Conservation (phyloP, 2,329 filamentous ascomycete species). For the Metarhizium robertsii region DNA sequence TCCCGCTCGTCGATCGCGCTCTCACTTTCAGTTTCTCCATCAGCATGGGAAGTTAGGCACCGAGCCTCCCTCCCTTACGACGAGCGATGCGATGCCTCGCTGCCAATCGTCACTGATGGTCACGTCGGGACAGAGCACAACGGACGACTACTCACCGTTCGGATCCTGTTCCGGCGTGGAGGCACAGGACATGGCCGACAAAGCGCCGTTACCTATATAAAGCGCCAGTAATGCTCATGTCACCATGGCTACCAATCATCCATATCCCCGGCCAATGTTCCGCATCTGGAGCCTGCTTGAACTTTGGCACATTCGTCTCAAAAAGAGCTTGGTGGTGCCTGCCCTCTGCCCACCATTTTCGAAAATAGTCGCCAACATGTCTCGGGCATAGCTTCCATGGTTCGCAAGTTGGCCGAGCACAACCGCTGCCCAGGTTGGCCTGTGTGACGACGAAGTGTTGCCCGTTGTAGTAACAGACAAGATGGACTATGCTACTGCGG, state of each 20-base stretch:
- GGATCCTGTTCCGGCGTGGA: not conserved
- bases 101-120: not conserved
- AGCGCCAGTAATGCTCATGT: not conserved
- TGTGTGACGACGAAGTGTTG: not conserved
- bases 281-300: not conserved
- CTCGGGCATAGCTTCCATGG: not conserved
- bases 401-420: not conserved
- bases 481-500: not conserved
- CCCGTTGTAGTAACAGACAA: not conserved
- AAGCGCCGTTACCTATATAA: not conserved
- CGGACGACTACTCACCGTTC: not conserved
- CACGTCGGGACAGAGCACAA: not conserved
- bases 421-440: not conserved
- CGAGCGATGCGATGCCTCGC: not conserved
- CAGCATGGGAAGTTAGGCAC: conserved; percentile 6
- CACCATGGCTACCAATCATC: not conserved
- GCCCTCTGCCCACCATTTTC: not conserved
- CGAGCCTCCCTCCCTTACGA: conserved; percentile 1
- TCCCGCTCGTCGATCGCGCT: conserved; percentile 11
- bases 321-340: not conserved
- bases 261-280: not conserved
- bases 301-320: not conserved
- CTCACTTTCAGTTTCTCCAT: not conserved
- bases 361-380: not conserved
- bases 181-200: not conserved